A percentile compares a stretch with the other conserved stretches of the same genome.
Conservation (phyloP, 2,329 filamentous ascomycete genomes). For the Claviceps citrina region DNA sequence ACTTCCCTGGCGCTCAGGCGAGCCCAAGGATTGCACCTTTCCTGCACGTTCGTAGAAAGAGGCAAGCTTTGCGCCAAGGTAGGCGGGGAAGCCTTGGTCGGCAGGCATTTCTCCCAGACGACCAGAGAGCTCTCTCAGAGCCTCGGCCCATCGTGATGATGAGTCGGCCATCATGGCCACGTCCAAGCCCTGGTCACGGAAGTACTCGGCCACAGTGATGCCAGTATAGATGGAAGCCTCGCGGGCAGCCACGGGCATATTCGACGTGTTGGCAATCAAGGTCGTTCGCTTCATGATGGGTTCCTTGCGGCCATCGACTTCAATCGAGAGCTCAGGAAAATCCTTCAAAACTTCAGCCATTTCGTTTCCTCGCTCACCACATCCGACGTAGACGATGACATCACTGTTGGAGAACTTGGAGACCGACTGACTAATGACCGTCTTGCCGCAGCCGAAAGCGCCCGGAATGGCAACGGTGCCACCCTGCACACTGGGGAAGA, state of each 20-base stretch:
- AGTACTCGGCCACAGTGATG: conserved; percentile 91
- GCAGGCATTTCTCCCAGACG: conserved; percentile 99
- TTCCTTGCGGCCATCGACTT: conserved; percentile 85
- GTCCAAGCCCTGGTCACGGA: conserved; percentile 89
- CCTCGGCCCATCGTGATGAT: conserved; percentile 94
- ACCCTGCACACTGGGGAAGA: conserved; percentile 93
- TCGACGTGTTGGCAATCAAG: conserved; percentile 96
- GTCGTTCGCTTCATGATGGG: conserved; percentile 99
- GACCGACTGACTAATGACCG: conserved; percentile 93
- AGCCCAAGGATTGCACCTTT: conserved; percentile 70
- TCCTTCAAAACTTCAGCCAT: conserved; percentile 99
- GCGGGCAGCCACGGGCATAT: conserved; percentile 97
- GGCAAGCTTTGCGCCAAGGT: conserved; percentile 88
- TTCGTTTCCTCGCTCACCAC: conserved; percentile 88
- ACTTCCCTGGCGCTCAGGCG: conserved; percentile 75
- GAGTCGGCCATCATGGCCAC: conserved; percentile 99
- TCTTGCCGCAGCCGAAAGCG: conserved; percentile 98
- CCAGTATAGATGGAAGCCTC: conserved; percentile 98
- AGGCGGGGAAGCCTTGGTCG: conserved; percentile 98
- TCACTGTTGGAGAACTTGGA: conserved; percentile 99
- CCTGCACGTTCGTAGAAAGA: conserved; percentile 99
- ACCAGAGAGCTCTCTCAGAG: conserved; percentile 94
- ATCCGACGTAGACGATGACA: conserved; percentile 92
- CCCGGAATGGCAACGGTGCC: conserved; percentile 96
- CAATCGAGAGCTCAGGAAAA: conserved; percentile 94